Conservation (phyloP, 2,329 filamentous ascomycete genomes). For the Talaromyces sp. region DNA sequence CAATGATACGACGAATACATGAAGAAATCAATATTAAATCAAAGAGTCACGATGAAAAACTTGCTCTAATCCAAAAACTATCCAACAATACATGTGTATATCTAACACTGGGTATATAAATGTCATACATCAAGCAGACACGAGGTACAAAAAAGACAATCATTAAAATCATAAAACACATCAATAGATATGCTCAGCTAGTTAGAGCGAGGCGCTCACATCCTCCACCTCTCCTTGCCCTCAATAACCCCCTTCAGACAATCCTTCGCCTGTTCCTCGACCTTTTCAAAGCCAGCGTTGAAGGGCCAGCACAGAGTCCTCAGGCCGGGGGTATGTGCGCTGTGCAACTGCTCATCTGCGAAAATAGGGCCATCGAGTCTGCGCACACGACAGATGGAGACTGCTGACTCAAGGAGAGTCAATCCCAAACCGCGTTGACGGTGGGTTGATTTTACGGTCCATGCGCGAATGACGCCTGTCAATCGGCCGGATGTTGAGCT, state of each 20-base stretch:
- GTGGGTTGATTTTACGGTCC: slow-evolving; percentile 71
- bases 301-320: slow-evolving; percentile 64
- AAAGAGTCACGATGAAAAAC: neutral
- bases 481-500: slow-evolving; percentile 20
- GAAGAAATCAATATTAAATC: neutral
- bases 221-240: slow-evolving; percentile 18
- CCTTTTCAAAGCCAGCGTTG: slow-evolving; percentile 59
- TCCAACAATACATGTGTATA: slow-evolving; percentile 7
- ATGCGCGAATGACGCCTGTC: slow-evolving; percentile 65
- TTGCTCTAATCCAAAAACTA: neutral
- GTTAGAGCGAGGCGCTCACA: neutral
- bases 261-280: slow-evolving; percentile 56
- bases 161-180: slow-evolving; percentile 5
- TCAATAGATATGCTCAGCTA: neutral
- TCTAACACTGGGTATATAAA: slow-evolving; percentile 8
- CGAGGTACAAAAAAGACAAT: neutral
- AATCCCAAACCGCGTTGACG: slow-evolving; percentile 69
- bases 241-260: slow-evolving; percentile 30
- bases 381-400: slow-evolving; percentile 65
- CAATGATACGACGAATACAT: neutral
- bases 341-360: slow-evolving; percentile 54
- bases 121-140: slow-evolving; percentile 12
- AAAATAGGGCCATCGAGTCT: slow-evolving; percentile 70
- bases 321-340: slow-evolving; percentile 67
- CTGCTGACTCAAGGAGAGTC: slow-evolving; percentile 70